Percentiles rank a stretch among this genome's conserved stretches.
These are phyloP conservation scores for Trypanosoma cruzi DNA, from an alignment of 208 protist species.

Conservation along the genomic window DNA sequence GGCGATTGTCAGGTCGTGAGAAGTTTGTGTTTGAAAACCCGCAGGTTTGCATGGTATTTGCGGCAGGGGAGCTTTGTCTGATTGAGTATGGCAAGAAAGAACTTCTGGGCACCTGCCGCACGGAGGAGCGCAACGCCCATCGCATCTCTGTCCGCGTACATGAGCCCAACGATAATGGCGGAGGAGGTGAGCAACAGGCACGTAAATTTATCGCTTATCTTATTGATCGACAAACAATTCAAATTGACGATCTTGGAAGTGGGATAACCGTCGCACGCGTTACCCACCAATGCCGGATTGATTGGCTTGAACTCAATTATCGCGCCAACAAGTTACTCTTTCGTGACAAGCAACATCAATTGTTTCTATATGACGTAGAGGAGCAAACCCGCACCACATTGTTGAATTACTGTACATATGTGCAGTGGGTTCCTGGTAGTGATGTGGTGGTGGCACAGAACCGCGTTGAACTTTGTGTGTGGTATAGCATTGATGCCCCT, in stretches of 20 bases:
- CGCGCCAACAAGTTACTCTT: slow-evolving; percentile 95
- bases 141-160: slow-evolving; percentile 93
- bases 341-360: slow-evolving; percentile 95
- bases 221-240: slow-evolving; percentile 95
- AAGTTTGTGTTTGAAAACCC: slow-evolving; percentile 97
- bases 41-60: slow-evolving; percentile 96
- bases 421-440: slow-evolving; percentile 98
- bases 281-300: slow-evolving; percentile 91
- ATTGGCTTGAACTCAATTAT: slow-evolving; percentile 97
- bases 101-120: slow-evolving; percentile 95
- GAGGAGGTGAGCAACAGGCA: slow-evolving; percentile 26
- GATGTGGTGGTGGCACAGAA: slow-evolving; percentile 98
- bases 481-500: slow-evolving; percentile 96
- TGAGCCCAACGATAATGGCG: slow-evolving; percentile 36
- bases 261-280: slow-evolving; percentile 90
- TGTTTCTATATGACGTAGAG: slow-evolving; percentile 95
- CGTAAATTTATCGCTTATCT: slow-evolving; percentile 96
- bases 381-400: slow-evolving; percentile 90
- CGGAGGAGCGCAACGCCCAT: slow-evolving; percentile 95
- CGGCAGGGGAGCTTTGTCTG: slow-evolving; percentile 95
- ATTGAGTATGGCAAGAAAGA: slow-evolving; percentile 97
- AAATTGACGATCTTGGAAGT: slow-evolving; percentile 93
- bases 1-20: slow-evolving; percentile 91
- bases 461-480: slow-evolving; percentile 96
- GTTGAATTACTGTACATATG: slow-evolving; percentile 96